Percentiles rank a stretch among this genome's conserved stretches.
These are phyloP conservation scores for Polytrichum formosum DNA, from an alignment of 225 moss, liverwort and hornwort genomes.

Conservation along the genomic window DNA sequence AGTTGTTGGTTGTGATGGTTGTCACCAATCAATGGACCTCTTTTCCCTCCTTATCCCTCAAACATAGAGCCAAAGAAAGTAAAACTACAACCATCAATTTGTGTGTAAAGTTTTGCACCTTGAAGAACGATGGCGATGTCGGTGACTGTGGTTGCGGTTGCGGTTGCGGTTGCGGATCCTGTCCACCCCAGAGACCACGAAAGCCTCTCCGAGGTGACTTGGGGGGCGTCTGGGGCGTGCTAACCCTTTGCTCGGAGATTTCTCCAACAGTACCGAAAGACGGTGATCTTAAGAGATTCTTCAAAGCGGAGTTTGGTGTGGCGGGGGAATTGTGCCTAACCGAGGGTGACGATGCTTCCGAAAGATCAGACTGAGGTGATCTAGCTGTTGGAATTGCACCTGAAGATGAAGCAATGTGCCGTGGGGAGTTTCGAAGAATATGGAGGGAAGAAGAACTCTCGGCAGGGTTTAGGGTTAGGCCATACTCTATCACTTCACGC, in stretches of 20 bases:
- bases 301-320: slow-evolving; percentile 25
- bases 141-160: slow-evolving; percentile 9
- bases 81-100: too few species aligned
- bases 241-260: neutral
- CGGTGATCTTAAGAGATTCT: slow-evolving; percentile 31
- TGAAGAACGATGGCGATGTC: neutral
- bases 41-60: too few species aligned
- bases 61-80: too few species aligned
- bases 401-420: too few species aligned
- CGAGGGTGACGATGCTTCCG: neutral
- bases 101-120: too few species aligned
- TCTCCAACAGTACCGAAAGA: neutral
- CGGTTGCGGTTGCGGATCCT: slow-evolving; percentile 20
- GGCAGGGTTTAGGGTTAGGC: slow-evolving; percentile 6
- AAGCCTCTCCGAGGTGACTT: slow-evolving; percentile 31
- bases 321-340: slow-evolving; percentile 9
- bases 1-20: too few species aligned
- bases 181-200: slow-evolving; percentile 28
- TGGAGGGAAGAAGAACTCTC: neutral
- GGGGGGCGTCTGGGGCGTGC: neutral
- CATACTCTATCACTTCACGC: slow-evolving; percentile 46
- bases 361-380: too few species aligned
- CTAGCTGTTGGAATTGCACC: too few species aligned
- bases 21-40: too few species aligned
- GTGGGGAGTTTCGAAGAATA: neutral